Evolutionary conservation across 2,329 filamentous ascomycete species (phyloP), one percentile per base, ranked within the genome.

Genomic region (Botryotinia calthae): DNA sequence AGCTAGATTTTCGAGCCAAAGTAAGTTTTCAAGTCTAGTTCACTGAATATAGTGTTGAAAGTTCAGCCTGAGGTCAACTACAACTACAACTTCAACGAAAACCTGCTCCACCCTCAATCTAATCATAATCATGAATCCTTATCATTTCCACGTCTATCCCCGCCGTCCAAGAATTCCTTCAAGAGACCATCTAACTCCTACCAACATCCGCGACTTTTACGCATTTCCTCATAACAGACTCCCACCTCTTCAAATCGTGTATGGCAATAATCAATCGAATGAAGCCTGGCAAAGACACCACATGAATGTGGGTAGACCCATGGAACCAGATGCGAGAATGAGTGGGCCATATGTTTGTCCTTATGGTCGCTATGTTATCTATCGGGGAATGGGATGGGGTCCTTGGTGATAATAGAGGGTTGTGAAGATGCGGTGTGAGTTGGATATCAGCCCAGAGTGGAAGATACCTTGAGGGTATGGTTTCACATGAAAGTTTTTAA

Each of bases 31-130:
- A 56, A 56, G n/a, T n/a, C 4, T 25, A 37, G 7, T 7, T 10
- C n/a, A 16, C 8, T 6, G 5, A 40, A 8, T 6, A 61, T 5
- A 40, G 12, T 34, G 22, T 22, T 7, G 0, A 1, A 61, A 6
- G 1, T 5, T n/a, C 6, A 14, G 10, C 34, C 1, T 6, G 3
- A 34, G 12, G n/a, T n/a, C n/a, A n/a, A n/a, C n/a, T n/a, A n/a
- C 28, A 54, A 42, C 7, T 22, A n/a, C 9, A 14, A 54, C 14
- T 54, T 28, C 25, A 28, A 25, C 12, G 6, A 9, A 9, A 42
- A 9, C 9, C 25, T 28, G 7, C 25, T n/a, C 0, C 34, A 56
- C 2, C 1, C 1, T 18, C 48, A 67, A 2, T 1, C n/a, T 12
- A 42, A 42, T 12, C 5, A 28, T n/a, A 42, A 42, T 2, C 0